phyloP scores from a whole-genome alignment of 1,284 basidiomycete genomes.

The Boletus mariae region DNA sequence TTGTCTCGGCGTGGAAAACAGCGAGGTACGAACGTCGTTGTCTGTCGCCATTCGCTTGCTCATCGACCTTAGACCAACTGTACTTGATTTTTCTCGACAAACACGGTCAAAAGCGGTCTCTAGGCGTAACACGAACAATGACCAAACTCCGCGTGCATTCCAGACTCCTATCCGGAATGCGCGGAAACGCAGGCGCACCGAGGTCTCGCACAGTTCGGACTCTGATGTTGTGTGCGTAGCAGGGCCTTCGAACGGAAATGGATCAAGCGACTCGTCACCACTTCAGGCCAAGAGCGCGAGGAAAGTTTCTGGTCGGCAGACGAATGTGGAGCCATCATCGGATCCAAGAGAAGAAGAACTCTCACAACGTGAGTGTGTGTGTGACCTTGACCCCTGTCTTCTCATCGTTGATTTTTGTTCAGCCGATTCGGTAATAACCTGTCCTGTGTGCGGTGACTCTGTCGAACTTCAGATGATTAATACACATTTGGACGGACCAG shows the following conservation, averaged over 20 bases:
- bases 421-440: constrained; percentile 42
- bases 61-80: constrained; percentile 34
- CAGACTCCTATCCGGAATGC: constrained; percentile 14
- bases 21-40: constrained; percentile 47
- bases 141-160: constrained; percentile 22
- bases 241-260: constrained; percentile 27
- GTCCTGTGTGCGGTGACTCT: constrained; percentile 52
- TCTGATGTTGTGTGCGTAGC: constrained; percentile 24
- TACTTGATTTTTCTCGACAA: constrained; percentile 39
- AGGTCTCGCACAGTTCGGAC: constrained; percentile 15
- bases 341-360: constrained; percentile 30
- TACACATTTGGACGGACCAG: constrained; percentile 46
- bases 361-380: constrained; percentile 17
- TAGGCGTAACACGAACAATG: constrained; percentile 27
- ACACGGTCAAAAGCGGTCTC: constrained; percentile 13
- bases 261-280: constrained; percentile 32
- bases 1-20: constrained; percentile 56
- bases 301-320: constrained; percentile 13
- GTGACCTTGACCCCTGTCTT: not conserved
- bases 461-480: constrained; percentile 51
- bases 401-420: constrained; percentile 3
- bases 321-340: constrained; percentile 19
- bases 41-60: not conserved
- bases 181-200: constrained; percentile 27
- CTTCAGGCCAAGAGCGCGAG: constrained; percentile 21